phyloP scores from a whole-genome alignment of 176 grass and related monocot genomes.

The maize (Zea mays) region DNA sequence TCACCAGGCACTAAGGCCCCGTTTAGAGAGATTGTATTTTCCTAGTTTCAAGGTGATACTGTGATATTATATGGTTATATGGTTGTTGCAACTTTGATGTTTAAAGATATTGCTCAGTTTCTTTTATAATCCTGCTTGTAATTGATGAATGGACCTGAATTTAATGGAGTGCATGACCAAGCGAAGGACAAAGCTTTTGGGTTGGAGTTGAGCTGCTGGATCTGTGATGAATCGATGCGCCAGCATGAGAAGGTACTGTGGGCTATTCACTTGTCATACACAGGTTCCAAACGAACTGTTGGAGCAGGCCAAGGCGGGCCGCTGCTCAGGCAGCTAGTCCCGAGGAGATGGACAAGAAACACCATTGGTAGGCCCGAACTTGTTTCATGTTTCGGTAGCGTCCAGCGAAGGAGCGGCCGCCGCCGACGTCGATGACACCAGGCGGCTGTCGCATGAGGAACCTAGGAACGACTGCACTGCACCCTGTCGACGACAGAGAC shows the following conservation, averaged over 20 bases:
- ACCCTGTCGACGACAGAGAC: no score
- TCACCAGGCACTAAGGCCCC: no score
- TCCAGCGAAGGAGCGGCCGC: no score
- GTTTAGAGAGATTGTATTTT: no score
- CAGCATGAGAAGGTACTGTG: constrained; percentile 70
- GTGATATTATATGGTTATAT: no score
- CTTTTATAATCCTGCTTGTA: background rate
- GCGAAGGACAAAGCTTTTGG: constrained; percentile 85
- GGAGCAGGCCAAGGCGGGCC: constrained; percentile 60
- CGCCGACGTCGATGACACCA: no score
- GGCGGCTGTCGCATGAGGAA: no score
- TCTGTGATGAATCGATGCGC: constrained; percentile 77
- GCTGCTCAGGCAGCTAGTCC: constrained; percentile 63
- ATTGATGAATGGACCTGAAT: constrained; percentile 21
- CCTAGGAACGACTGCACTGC: no score
- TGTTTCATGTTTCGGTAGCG: constrained; percentile 8
- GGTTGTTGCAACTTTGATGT: constrained; percentile 6
- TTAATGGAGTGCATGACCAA: constrained; percentile 85
- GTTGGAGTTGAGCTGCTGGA: constrained; percentile 83
- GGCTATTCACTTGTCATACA: constrained; percentile 3
- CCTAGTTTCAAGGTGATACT: no score
- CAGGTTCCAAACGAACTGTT: constrained; percentile 67
- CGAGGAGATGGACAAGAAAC: constrained; percentile 71
- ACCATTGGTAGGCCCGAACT: background rate
- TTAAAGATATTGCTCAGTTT: background rate